These are phyloP conservation scores for Hyparrhenia diplandra DNA, from an alignment of 176 grass and related monocot genomes.

Conservation along the genomic window DNA sequence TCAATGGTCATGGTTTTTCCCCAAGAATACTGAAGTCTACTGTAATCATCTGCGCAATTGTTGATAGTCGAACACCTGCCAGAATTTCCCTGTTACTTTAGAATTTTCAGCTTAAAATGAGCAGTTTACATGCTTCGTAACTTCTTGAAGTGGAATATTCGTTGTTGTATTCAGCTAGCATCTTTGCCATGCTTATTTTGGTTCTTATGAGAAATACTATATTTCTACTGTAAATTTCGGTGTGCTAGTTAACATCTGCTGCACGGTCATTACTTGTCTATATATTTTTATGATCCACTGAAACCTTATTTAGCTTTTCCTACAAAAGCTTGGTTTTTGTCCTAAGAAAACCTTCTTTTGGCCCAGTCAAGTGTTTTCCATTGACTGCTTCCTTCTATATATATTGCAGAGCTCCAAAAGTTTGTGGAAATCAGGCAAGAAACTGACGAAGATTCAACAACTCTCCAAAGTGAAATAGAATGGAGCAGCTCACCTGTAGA, in stretches of 20 bases:
- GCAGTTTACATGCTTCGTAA: not conserved
- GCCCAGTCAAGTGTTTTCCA: not conserved
- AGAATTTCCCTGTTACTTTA: not conserved
- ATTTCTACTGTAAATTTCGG: not conserved
- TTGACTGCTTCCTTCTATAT: conserved; percentile 16
- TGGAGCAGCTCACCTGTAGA: conserved; percentile 40
- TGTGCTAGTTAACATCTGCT: conserved; percentile 12
- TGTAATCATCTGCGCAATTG: not conserved
- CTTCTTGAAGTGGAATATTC: not conserved
- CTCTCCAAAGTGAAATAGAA: conserved; percentile 43
- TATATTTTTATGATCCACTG: conserved; percentile 5
- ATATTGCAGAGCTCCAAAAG: conserved; percentile 70
- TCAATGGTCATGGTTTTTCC: not conserved
- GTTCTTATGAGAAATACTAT: conserved; percentile 24
- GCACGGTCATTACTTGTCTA: not conserved
- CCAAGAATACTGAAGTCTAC: not conserved
- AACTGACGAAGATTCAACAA: conserved; percentile 23
- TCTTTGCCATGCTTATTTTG: not conserved
- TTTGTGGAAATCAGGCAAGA: conserved; percentile 56
- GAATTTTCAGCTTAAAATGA: not conserved
- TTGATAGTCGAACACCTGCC: not conserved
- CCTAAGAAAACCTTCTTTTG: not conserved
- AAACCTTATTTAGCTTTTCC: not conserved
- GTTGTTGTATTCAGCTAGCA: conserved; percentile 1
- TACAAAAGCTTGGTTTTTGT: not conserved